Evolutionary conservation across 345 rosid genomes (phyloP), one percentile per base, ranked within the genome.

Genomic region (Eucalyptus leucophloia): DNA sequence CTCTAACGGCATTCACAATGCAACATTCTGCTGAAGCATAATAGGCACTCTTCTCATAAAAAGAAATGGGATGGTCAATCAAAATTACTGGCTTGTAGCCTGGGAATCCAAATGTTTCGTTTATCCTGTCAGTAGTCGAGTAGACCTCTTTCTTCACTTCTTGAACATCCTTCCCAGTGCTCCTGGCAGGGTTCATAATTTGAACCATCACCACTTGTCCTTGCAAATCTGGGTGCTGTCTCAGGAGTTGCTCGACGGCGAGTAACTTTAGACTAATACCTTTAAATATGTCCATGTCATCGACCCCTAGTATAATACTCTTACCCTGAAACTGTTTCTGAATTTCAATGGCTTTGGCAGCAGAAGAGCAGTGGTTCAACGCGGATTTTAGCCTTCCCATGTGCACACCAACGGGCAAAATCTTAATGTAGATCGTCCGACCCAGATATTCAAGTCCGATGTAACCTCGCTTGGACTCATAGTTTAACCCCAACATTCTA

Each of bases 201-300:
- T 93, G 95, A 87, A 93, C 93, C 80, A 92, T 86, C 86, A 93
- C 94, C 30, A 93, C 89, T 32, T 91, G 80, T 26, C 95, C 95
- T 24, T 47, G 86, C 80, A 92, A 86, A 8, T 90, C 92, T 24
- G 89, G 89, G 67, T 88, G 86, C 86, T 90, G 93, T 82, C 40
- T 87, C 90, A 93, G 86, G 62, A 93, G 93, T 83, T 90, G 94
- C 83, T 93, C 95, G 77, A 92, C 53, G 16, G 95, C 94, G 4
- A 92, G 86, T 69, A 93, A 86, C 89, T 93, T 92, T 80, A 92
- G 89, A 88, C 94, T 93, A 42, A 93, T 90, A 60, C 95, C 95
- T 83, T 93, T 93, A 86, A 93, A 92, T 58, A 93, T 91, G 88
- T 93, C 95, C 95, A 91, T 92, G 90, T 93, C 95, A 87, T 93